A percentile compares a stretch with the other conserved stretches of the same genome.
Conservation (phyloP, 805 yeast species). For the Spathaspora girioi region DNA sequence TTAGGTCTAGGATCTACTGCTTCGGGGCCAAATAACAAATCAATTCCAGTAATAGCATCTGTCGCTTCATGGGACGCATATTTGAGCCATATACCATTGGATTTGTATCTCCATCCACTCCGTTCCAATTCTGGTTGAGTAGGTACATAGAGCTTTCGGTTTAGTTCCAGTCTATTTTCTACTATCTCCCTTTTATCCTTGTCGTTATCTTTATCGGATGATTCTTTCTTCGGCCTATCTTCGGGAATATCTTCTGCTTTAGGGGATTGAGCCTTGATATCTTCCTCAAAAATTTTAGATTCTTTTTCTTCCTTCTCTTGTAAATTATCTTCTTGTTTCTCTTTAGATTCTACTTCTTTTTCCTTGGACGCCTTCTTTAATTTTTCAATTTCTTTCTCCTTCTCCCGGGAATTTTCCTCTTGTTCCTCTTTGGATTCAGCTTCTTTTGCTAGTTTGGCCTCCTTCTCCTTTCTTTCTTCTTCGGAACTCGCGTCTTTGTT, state of each 20-base stretch:
- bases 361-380: conserved; percentile 3
- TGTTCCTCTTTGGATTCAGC: conserved; percentile 4
- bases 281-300: neutral
- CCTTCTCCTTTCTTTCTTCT: conserved; percentile 1
- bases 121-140: conserved; percentile 31
- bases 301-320: neutral
- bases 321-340: neutral
- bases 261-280: neutral
- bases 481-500: conserved; percentile 3
- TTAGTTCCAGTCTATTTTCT: conserved; percentile 2
- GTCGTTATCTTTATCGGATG: too few relatives aligned
- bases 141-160: conserved; percentile 22
- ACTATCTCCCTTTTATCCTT: conserved; percentile 3
- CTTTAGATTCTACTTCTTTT: neutral
- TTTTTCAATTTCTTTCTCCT: neutral
- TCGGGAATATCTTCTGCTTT: neutral
- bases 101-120: conserved; percentile 45
- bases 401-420: conserved; percentile 3
- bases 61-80: conserved; percentile 37
- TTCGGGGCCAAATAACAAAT: conserved; percentile 68
- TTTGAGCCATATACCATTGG: conserved; percentile 59
- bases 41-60: conserved; percentile 52
- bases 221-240: too few relatives aligned
- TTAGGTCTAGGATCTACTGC: conserved; percentile 74
- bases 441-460: conserved; percentile 3